phyloP scores from a whole-genome alignment of 2,329 filamentous ascomycete genomes.

The Lithohypha guttulata region DNA sequence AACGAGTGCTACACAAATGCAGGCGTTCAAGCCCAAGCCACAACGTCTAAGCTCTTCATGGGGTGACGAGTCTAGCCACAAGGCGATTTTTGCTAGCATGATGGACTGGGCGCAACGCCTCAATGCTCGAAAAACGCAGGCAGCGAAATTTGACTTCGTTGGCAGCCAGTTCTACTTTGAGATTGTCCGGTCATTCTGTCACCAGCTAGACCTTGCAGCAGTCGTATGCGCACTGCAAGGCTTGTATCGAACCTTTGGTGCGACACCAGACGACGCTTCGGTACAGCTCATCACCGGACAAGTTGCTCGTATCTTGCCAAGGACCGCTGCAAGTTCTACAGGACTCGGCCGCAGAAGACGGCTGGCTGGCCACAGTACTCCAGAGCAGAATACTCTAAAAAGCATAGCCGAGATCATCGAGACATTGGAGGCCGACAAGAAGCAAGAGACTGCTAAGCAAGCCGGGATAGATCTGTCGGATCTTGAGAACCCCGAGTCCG shows the following conservation, averaged over 20 bases:
- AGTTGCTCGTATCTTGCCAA: slow-evolving; percentile 34
- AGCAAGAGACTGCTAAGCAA: slow-evolving; percentile 24
- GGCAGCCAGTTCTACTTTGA: slow-evolving; percentile 42
- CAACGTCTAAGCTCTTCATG: too few relatives aligned
- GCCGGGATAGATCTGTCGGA: slow-evolving; percentile 23
- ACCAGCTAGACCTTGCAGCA: slow-evolving; percentile 39
- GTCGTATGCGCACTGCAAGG: slow-evolving; percentile 40
- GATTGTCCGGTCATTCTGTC: slow-evolving; percentile 42
- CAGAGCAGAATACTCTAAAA: slow-evolving; percentile 29
- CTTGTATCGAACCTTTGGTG: slow-evolving; percentile 34
- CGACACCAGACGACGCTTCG: slow-evolving; percentile 37
- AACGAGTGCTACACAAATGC: slow-evolving; percentile 38
- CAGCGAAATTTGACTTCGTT: slow-evolving; percentile 31
- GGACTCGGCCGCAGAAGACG: slow-evolving; percentile 24
- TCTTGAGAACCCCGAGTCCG: slow-evolving; percentile 28
- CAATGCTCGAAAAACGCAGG: slow-evolving; percentile 5
- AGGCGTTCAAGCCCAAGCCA: slow-evolving; percentile 35
- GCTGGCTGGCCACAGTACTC: slow-evolving; percentile 27
- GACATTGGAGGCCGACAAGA: slow-evolving; percentile 24
- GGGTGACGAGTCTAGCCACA: slow-evolving; percentile 35
- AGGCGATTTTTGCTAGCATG: slow-evolving; percentile 40
- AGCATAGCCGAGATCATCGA: slow-evolving; percentile 38
- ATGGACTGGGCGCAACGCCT: slow-evolving; percentile 32
- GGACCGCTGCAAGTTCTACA: background rate
- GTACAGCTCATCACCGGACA: slow-evolving; percentile 40